Evolutionary conservation across 192 early-diverging fungal genomes (phyloP).

Genomic region (Coemansia sp.): DNA sequence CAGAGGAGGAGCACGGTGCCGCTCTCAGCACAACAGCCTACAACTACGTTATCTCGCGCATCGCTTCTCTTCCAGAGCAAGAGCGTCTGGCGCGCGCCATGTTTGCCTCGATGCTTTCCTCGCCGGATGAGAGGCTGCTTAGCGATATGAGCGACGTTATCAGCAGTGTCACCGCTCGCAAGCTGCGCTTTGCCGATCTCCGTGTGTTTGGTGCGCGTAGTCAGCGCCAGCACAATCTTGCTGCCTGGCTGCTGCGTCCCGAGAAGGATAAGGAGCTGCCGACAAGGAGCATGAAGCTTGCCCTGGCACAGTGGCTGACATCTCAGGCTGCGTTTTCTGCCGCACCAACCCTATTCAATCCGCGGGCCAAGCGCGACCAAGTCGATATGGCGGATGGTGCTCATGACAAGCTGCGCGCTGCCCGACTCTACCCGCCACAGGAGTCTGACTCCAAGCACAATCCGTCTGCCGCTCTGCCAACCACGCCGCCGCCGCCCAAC

Average conservation of each 20-base stretch:
- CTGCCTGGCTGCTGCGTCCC: conserved; percentile 20
- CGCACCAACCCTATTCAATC: conserved; percentile 22
- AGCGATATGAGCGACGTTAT: conserved; percentile 2
- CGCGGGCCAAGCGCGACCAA: background rate
- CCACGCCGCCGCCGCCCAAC: conserved; percentile 22
- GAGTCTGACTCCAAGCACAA: background rate
- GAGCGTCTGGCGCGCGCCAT: background rate
- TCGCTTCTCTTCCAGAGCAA: background rate
- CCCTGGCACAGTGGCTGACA: conserved; percentile 36
- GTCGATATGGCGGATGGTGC: background rate
- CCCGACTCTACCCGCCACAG: background rate
- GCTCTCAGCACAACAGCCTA: conserved; percentile 21
- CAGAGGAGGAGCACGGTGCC: conserved; percentile 16
- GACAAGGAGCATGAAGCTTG: conserved; percentile 5
- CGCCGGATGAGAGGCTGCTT: conserved; percentile 15
- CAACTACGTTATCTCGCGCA: conserved; percentile 26
- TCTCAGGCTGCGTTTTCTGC: conserved; percentile 28
- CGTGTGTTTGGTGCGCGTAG: conserved; percentile 7
- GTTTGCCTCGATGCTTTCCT: conserved; percentile 22
- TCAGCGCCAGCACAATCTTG: background rate
- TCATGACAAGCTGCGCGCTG: background rate
- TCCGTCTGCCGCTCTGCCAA: background rate
- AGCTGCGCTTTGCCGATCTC: conserved; percentile 19
- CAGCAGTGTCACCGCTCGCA: conserved; percentile 1
- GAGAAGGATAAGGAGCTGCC: conserved; percentile 13